These are phyloP conservation scores for Hypsizygus marmoreus DNA, from an alignment of 768 basidiomycete species.

Conservation along the genomic window DNA sequence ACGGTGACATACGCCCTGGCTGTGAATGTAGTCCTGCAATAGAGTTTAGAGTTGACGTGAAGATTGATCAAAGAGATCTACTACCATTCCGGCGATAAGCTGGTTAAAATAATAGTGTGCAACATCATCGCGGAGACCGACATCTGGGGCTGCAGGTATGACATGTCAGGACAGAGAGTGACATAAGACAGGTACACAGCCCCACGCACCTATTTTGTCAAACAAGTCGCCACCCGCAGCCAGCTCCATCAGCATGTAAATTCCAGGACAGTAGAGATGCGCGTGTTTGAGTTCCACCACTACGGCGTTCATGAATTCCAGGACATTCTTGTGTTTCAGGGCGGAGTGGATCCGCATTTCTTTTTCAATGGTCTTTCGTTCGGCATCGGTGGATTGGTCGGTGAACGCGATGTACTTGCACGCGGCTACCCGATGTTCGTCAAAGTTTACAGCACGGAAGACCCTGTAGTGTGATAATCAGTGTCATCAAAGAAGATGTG, in stretches of 20 bases:
- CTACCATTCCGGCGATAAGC: constrained; percentile 78
- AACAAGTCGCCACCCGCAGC: constrained; percentile 95
- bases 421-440: constrained; percentile 71
- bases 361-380: constrained; percentile 83
- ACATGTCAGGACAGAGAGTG: background rate
- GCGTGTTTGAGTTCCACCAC: constrained; percentile 67
- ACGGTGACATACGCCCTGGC: constrained; percentile 90
- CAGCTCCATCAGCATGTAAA: constrained; percentile 92
- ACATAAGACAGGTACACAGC: background rate
- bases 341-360: constrained; percentile 89
- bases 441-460: constrained; percentile 75
- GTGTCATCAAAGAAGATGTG: background rate
- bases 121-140: constrained; percentile 83
- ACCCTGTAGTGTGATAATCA: constrained; percentile 52
- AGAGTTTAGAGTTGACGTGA: background rate
- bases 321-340: constrained; percentile 76
- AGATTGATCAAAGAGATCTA: constrained; percentile 20
- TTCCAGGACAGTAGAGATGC: constrained; percentile 67
- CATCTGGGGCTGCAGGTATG: constrained; percentile 73
- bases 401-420: constrained; percentile 82
- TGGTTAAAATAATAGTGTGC: constrained; percentile 92
- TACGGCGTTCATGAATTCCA: constrained; percentile 81
- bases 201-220: constrained; percentile 89
- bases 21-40: constrained; percentile 77
- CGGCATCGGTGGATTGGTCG: constrained; percentile 59